Evolutionary conservation across 441 rosid species (phyloP).

Genomic region (Syzygium syzygioides): DNA sequence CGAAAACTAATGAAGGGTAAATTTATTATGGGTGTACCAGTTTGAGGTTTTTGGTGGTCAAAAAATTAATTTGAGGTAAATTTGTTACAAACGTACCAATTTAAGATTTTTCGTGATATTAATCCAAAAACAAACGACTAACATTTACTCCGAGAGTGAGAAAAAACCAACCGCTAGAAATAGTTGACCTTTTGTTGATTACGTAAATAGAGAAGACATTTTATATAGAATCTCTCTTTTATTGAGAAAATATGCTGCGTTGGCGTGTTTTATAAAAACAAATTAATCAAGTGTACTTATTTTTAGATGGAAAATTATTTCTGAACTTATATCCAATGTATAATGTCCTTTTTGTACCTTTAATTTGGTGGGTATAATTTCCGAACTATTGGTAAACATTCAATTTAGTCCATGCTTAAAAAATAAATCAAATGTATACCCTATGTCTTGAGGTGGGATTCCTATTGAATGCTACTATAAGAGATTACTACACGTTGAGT

Average conservation of each 20-base stretch:
- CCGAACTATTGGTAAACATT: not conserved
- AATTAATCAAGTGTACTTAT: not conserved
- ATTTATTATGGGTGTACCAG: too few species aligned
- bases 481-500: not conserved
- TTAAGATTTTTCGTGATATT: too few species aligned
- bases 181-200: not conserved
- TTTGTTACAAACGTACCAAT: too few species aligned
- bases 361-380: not conserved
- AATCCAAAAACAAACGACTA: too few species aligned
- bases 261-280: not conserved
- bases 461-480: not conserved
- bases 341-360: fast-evolving
- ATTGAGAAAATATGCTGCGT: not conserved
- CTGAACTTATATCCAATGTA: fast-evolving
- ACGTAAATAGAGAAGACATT: too few species aligned
- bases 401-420: not conserved
- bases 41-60: too few species aligned
- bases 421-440: not conserved
- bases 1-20: fast-evolving
- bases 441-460: not conserved
- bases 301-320: not conserved
- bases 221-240: not conserved
- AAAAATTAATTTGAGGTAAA: too few species aligned
- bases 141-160: not conserved
- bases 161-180: not conserved